Evolutionary conservation across 73 alveolate genomes (phyloP).

Genomic region (Stentor coeruleus): DNA sequence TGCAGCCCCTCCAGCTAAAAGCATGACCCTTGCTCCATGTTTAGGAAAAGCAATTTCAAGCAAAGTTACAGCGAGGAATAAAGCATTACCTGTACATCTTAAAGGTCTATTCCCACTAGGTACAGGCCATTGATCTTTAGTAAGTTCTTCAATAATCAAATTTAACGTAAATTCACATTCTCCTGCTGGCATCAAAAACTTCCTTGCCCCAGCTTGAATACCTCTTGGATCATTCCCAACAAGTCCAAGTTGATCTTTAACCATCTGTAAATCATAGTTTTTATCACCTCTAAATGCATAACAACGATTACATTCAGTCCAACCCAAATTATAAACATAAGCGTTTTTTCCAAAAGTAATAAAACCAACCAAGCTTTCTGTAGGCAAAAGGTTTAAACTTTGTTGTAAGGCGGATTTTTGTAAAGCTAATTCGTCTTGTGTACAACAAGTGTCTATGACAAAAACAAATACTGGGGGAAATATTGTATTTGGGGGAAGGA

Average conservation of each 20-base stretch:
- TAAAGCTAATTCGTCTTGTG: constrained; percentile 94
- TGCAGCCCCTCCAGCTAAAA: constrained; percentile 89
- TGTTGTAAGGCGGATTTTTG: constrained; percentile 95
- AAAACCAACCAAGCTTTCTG: constrained; percentile 96
- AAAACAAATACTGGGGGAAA: constrained; percentile 87
- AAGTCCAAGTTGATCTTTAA: constrained; percentile 33
- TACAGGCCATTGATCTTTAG: constrained; percentile 97
- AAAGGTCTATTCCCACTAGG: constrained; percentile 79
- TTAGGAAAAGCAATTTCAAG: constrained; percentile 31
- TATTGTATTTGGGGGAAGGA: constrained; percentile 58
- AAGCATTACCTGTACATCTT: constrained; percentile 95
- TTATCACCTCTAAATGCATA: constrained; percentile 88
- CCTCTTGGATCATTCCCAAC: constrained; percentile 13
- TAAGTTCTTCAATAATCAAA: constrained; percentile 97
- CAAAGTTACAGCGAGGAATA: constrained; percentile 80
- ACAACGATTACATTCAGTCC: constrained; percentile 90
- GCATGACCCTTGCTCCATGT: constrained; percentile 9
- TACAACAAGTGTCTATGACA: constrained; percentile 93
- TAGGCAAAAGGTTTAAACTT: constrained; percentile 80
- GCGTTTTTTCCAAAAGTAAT: constrained; percentile 98
- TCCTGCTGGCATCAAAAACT: constrained; percentile 88
- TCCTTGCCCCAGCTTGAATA: constrained; percentile 23
- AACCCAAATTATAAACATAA: constrained; percentile 93
- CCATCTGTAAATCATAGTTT: constrained; percentile 73
- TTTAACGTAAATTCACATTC: constrained; percentile 95